Evolutionary conservation across 371 early-diverging fungal genomes (phyloP).

Genomic region (Basidiobolus meristosporus): DNA sequence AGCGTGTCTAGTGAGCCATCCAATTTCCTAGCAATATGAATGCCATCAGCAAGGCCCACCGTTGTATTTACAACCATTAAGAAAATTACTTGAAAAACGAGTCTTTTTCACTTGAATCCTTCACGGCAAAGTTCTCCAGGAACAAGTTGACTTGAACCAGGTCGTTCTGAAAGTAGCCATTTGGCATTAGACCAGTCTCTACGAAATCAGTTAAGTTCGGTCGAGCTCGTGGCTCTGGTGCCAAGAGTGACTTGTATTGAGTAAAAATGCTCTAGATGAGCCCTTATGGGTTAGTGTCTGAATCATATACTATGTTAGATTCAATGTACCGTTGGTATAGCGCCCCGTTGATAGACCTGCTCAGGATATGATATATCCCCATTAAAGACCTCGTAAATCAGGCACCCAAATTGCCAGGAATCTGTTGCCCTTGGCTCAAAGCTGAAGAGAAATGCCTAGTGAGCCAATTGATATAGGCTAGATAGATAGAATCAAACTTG

Average conservation of each 20-base stretch:
- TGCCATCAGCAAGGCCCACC: too few relatives aligned
- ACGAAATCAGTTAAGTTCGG: constrained; percentile 43
- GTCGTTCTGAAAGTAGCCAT: constrained; percentile 55
- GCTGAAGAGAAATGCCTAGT: constrained; percentile 4
- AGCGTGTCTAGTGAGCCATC: constrained; percentile 23
- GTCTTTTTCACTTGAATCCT: constrained; percentile 63
- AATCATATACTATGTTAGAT: neutral
- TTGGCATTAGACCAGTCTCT: constrained; percentile 29
- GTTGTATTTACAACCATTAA: too few relatives aligned
- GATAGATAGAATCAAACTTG: too few relatives aligned
- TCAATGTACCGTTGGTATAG: constrained; percentile 27
- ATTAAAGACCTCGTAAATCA: constrained; percentile 67
- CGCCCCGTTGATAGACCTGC: constrained; percentile 26
- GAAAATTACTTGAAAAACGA: constrained; percentile 42
- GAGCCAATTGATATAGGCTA: too few relatives aligned
- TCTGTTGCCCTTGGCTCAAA: constrained; percentile 33
- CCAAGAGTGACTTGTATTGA: constrained; percentile 23
- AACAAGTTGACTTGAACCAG: constrained; percentile 61
- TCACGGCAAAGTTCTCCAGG: constrained; percentile 71
- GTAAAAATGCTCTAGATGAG: constrained; percentile 16
- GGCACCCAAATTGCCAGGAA: constrained; percentile 58
- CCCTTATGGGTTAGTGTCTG: neutral
- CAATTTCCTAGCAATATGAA: too few relatives aligned
- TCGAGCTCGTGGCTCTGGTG: constrained; percentile 28
- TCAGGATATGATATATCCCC: constrained; percentile 35